phyloP scores from a whole-genome alignment of 768 basidiomycete species.

The Boletus rex-veris region DNA sequence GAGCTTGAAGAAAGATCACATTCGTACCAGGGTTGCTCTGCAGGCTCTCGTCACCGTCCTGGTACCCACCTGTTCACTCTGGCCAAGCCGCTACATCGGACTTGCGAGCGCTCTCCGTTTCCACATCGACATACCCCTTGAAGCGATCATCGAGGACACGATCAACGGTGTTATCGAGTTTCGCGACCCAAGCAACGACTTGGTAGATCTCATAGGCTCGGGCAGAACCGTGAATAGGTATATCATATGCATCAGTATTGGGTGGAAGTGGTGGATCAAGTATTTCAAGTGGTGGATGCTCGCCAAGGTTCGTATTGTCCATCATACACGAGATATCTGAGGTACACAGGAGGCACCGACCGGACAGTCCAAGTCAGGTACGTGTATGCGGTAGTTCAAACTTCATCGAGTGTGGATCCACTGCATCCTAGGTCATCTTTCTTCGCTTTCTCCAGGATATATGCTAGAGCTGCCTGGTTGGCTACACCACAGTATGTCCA shows the following conservation, averaged over 20 bases:
- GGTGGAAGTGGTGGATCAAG: slow-evolving; percentile 32
- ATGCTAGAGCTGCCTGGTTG: background rate
- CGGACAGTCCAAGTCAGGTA: slow-evolving; percentile 19
- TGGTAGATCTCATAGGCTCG: slow-evolving; percentile 36
- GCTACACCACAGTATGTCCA: background rate
- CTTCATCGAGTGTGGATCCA: background rate
- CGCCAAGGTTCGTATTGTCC: slow-evolving; percentile 19
- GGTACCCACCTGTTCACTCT: slow-evolving; percentile 43
- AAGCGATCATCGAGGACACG: slow-evolving; percentile 36
- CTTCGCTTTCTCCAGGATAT: background rate
- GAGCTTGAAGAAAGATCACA: slow-evolving; percentile 3
- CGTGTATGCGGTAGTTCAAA: slow-evolving; percentile 13
- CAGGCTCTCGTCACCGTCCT: slow-evolving; percentile 41
- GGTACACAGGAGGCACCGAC: background rate
- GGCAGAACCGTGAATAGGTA: slow-evolving; percentile 37
- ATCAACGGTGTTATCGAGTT: slow-evolving; percentile 42
- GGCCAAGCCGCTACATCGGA: slow-evolving; percentile 38
- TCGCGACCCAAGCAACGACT: slow-evolving; percentile 36
- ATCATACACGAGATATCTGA: background rate
- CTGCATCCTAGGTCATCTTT: background rate
- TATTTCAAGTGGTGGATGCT: slow-evolving; percentile 35
- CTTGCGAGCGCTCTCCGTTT: slow-evolving; percentile 27
- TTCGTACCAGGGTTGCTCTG: slow-evolving; percentile 20
- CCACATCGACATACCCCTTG: slow-evolving; percentile 32
- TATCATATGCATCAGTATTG: slow-evolving; percentile 33